These are phyloP conservation scores for Volvariella volvacea DNA, from an alignment of 1,284 basidiomycete genomes.

Conservation along the genomic window DNA sequence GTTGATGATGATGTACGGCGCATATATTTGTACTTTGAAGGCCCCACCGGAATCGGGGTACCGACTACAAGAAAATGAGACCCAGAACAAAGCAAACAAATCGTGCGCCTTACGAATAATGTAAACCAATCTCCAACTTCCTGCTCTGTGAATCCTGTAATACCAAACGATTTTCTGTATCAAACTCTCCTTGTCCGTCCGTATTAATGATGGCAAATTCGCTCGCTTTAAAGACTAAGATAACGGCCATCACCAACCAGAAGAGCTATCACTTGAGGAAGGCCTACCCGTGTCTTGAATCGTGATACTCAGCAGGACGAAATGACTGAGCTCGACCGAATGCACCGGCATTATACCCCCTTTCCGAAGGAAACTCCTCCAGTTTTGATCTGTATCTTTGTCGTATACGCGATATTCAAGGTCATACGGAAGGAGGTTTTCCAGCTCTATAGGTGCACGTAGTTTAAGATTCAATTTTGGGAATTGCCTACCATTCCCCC, in stretches of 20 bases:
- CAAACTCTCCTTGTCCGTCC: conserved; percentile 88
- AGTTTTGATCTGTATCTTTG: conserved; percentile 89
- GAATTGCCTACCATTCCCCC: conserved; percentile 62
- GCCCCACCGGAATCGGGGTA: conserved; percentile 95
- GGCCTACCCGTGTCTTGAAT: conserved; percentile 83
- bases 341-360: conserved; percentile 97
- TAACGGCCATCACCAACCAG: neutral
- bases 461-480: conserved; percentile 84
- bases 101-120: conserved; percentile 70
- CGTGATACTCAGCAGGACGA: conserved; percentile 88
- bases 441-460: conserved; percentile 93
- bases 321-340: conserved; percentile 91
- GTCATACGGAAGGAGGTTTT: conserved; percentile 95
- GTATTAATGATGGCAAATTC: conserved; percentile 98
- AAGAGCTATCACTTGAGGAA: conserved; percentile 14
- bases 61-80: conserved; percentile 36
- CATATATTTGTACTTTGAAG: conserved; percentile 96
- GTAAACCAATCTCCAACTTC: conserved; percentile 79
- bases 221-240: conserved; percentile 85
- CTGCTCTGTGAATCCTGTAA: conserved; percentile 74
- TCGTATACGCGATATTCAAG: conserved; percentile 95
- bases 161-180: conserved; percentile 68
- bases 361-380: conserved; percentile 88
- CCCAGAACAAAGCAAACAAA: neutral
- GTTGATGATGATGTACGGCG: conserved; percentile 90